These are phyloP conservation scores for Fraxinus cuspidata DNA, from an alignment of 257 asterid genomes.

Conservation along the genomic window DNA sequence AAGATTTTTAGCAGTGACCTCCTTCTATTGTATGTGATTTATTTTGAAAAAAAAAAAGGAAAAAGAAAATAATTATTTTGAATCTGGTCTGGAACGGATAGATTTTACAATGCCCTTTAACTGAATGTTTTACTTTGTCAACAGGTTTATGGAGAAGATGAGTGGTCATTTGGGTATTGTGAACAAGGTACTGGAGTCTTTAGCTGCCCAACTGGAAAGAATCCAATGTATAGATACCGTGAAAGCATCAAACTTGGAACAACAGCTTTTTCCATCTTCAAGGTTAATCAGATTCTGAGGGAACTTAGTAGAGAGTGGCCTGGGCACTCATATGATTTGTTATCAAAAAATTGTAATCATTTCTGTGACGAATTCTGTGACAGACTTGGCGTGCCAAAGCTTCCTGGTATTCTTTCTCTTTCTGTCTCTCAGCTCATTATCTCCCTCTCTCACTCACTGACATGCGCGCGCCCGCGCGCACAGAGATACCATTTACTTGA, in stretches of 20 bases:
- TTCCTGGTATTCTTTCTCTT: constrained; percentile 65
- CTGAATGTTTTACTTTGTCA: constrained; percentile 13
- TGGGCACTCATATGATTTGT: constrained; percentile 77
- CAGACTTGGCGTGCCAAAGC: constrained; percentile 89
- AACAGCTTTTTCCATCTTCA: constrained; percentile 61
- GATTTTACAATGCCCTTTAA: neutral
- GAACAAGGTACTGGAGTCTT: constrained; percentile 96
- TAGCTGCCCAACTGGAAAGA: constrained; percentile 80
- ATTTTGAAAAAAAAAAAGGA: neutral
- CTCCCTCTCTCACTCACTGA: neutral
- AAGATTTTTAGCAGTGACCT: constrained; percentile 5
- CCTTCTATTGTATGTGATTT: neutral
- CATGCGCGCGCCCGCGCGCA: neutral
- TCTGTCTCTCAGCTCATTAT: neutral
- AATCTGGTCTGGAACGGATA: neutral
- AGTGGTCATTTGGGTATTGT: constrained; percentile 98
- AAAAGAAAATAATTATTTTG: neutral
- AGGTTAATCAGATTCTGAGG: constrained; percentile 86
- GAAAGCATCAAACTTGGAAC: constrained; percentile 71
- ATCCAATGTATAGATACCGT: constrained; percentile 94
- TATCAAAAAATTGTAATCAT: constrained; percentile 94
- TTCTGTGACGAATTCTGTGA: constrained; percentile 93
- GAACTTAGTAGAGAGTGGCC: constrained; percentile 99
- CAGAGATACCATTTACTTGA: neutral
- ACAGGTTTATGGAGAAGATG: constrained; percentile 78